Evolutionary conservation across 1,139 yeast genomes (phyloP).

Genomic region (Yamadazyma dushanensis): DNA sequence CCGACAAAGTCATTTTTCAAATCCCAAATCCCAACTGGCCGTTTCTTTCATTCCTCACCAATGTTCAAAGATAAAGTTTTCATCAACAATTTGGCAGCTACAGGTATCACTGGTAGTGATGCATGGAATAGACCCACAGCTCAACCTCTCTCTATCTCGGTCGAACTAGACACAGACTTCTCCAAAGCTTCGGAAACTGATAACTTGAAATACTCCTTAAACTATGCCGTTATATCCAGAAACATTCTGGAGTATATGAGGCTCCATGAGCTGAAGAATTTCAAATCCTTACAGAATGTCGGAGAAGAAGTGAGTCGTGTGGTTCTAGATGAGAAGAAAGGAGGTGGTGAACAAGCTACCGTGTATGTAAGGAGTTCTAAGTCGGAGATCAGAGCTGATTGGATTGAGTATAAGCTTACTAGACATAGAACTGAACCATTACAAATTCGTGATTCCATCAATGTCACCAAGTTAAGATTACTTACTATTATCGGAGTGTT

Average conservation of each 20-base stretch:
- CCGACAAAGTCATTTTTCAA: conserved; percentile 18
- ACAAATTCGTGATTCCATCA: conserved; percentile 38
- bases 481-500: conserved; percentile 88
- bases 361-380: conserved; percentile 50
- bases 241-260: conserved; percentile 56
- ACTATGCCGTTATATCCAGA: conserved; percentile 81
- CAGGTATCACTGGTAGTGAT: conserved; percentile 71
- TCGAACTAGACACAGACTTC: conserved; percentile 67
- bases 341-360: conserved; percentile 53
- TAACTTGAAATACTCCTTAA: conserved; percentile 76
- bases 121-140: conserved; percentile 72
- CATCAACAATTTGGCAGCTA: conserved; percentile 56
- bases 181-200: conserved; percentile 71
- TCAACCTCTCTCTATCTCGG: conserved; percentile 65
- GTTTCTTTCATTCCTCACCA: conserved; percentile 12
- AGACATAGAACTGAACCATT: conserved; percentile 24
- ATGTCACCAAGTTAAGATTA: conserved; percentile 54
- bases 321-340: conserved; percentile 47
- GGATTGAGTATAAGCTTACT: conserved; percentile 38
- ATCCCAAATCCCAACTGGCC: conserved; percentile 3
- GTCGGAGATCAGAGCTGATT: conserved; percentile 57
- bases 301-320: conserved; percentile 53
- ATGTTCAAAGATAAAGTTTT: conserved; percentile 53
- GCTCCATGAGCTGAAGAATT: conserved; percentile 44
- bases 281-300: conserved; percentile 54